Conservation (phyloP, 2,329 filamentous ascomycete genomes). For the Botryotinia narcissicola region DNA sequence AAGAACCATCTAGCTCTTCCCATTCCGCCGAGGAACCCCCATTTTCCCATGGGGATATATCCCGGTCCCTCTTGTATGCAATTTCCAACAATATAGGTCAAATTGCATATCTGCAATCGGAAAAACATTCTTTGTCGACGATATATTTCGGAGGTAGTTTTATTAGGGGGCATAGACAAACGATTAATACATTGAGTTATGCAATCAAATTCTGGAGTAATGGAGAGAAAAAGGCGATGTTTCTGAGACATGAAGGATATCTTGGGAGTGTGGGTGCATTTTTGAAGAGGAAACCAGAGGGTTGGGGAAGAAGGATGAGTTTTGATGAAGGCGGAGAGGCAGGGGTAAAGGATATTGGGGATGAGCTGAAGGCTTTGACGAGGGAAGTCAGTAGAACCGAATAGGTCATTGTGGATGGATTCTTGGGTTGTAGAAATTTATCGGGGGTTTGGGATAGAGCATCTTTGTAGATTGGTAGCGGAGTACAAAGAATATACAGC, state of each 20-base stretch:
- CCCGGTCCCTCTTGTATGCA: constrained; percentile 86
- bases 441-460: neutral
- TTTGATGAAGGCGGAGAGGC: constrained; percentile 32
- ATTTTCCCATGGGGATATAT: constrained; percentile 83
- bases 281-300: constrained; percentile 81
- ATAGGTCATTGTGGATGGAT: neutral
- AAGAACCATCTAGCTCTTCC: constrained; percentile 21
- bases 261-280: constrained; percentile 93
- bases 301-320: constrained; percentile 85
- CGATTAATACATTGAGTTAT: constrained; percentile 95
- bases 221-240: constrained; percentile 91
- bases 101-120: constrained; percentile 94
- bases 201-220: constrained; percentile 98
- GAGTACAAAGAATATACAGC: accelerated
- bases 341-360: neutral
- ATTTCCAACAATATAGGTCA: constrained; percentile 98
- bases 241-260: constrained; percentile 92
- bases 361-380: neutral
- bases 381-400: neutral
- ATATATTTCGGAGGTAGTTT: constrained; percentile 99
- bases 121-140: constrained; percentile 84
- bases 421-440: neutral
- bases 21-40: constrained; percentile 35
- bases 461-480: neutral
- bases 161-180: constrained; percentile 93